Evolutionary conservation across 495 filamentous ascomycete species (phyloP).

Genomic region (Aspergillus haitiensis): DNA sequence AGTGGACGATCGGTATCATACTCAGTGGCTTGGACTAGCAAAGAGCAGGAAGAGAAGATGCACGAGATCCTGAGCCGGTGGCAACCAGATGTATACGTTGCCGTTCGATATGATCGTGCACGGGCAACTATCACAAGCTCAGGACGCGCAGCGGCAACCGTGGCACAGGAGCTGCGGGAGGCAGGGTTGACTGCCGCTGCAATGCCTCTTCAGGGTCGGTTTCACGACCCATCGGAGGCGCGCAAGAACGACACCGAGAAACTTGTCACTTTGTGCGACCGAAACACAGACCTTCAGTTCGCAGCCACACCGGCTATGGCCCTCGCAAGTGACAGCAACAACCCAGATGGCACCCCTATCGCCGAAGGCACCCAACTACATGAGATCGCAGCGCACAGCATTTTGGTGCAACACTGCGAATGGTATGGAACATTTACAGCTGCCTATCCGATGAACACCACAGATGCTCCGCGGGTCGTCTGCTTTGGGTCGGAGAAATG

Average conservation of each 20-base stretch:
- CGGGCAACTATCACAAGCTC: conserved; percentile 3
- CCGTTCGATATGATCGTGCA: background rate
- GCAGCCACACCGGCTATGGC: conserved; percentile 24
- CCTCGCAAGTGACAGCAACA: conserved; percentile 28
- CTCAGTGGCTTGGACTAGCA: background rate
- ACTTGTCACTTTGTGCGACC: no score
- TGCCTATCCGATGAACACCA: conserved; percentile 14
- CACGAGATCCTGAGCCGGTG: background rate
- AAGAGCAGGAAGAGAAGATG: background rate
- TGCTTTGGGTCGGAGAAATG: conserved; percentile 43
- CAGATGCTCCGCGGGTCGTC: conserved; percentile 21
- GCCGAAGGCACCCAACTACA: conserved; percentile 19
- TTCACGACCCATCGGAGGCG: no score
- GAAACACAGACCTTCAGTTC: no score
- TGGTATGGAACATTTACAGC: conserved; percentile 39
- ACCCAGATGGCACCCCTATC: conserved; percentile 6
- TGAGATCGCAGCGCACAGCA: conserved; percentile 33
- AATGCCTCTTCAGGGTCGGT: no score
- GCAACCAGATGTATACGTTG: background rate
- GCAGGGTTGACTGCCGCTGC: conserved; percentile 31
- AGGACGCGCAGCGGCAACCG: conserved; percentile 14
- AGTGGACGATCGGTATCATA: conserved; percentile 20
- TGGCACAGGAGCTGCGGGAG: conserved; percentile 30
- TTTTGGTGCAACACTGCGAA: conserved; percentile 38
- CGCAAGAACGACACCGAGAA: no score